Evolutionary conservation across 179 eudicot genomes (phyloP).

Genomic region (Vitellaria paradoxa): DNA sequence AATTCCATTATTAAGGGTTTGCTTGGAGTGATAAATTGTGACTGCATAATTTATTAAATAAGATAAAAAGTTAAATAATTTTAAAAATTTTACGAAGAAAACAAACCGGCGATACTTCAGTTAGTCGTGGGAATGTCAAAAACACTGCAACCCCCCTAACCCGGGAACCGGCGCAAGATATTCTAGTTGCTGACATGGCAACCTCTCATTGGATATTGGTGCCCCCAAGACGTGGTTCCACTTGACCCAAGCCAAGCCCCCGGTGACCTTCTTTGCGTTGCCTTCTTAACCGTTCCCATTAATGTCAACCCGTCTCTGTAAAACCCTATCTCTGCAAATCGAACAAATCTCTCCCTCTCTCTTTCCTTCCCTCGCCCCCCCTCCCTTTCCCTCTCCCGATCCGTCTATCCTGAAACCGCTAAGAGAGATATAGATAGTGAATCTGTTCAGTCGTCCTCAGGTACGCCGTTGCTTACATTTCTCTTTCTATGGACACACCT

Average conservation of each 20-base stretch:
- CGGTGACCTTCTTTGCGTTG: neutral
- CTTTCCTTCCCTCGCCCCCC: too few relatives aligned
- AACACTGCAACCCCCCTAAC: too few relatives aligned
- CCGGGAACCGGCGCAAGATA: too few relatives aligned
- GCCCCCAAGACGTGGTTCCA: neutral
- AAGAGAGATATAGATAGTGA: neutral
- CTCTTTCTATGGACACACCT: neutral
- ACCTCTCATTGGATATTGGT: neutral
- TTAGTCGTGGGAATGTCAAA: neutral
- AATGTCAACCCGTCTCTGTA: neutral
- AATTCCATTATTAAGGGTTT: too few relatives aligned
- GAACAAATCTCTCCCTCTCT: neutral
- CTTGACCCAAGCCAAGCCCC: neutral
- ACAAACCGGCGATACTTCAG: too few relatives aligned
- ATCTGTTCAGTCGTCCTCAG: neutral
- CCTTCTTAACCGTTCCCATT: neutral
- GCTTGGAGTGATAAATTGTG: too few relatives aligned
- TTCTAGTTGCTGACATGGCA: neutral
- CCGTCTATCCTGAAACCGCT: conserved; percentile 5
- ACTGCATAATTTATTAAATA: too few relatives aligned
- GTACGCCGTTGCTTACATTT: neutral
- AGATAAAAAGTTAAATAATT: too few relatives aligned
- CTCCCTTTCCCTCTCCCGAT: conserved; percentile 3
- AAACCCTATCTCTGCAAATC: neutral
- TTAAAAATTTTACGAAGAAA: too few relatives aligned